Evolutionary conservation across 345 rosid species (phyloP), one percentile per base, ranked within the genome.

Genomic region (Melaleuca alternifolia): DNA sequence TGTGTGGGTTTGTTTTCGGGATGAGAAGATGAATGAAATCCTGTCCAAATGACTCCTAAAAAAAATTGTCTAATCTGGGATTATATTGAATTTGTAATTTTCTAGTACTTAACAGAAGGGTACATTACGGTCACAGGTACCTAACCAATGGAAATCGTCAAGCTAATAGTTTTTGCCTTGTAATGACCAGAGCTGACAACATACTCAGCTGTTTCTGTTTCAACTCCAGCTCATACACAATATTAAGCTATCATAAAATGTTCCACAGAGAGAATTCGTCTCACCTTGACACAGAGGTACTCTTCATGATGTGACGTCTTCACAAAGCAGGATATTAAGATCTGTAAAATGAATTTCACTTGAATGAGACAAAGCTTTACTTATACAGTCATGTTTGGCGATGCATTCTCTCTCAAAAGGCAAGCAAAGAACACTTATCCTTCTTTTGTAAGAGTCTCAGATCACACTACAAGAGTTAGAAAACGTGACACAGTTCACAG

Each of bases 271-370:
- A 83, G 46, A 48, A 52, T 44, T 52, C n/a, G 30, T 51, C 57
- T 87, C 88, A 96, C 99, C 99, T 94, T 96, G 83, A 95, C 99
- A 82, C 99, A 89, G 0, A 94, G 91, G 85, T 95, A 96, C 88
- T 96, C 99, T 90, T 96, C 99, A 87, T 88, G 87, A 91, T 89
- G 98, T 54, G 99, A 94, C 56, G 99, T 97, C 88, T 95, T 97
- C 86, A 94, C 99, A 88, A 97, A 97, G 90, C 99, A 95, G 52
- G 98, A 97, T 53, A 97, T 89, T 86, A 97, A 88, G 83, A 97
- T 93, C 99, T 97, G 98, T 86, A 88, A 89, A 54, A 92, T 53
- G 28, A 83, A 37, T 37, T 33, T 18, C 20, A 37, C 48, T 71
- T 21, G 83, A 86, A 83, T 83, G 28, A 51, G 57, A 52, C 21